phyloP scores from a whole-genome alignment of 176 grass and related monocot species.

The Musa beccarii region DNA sequence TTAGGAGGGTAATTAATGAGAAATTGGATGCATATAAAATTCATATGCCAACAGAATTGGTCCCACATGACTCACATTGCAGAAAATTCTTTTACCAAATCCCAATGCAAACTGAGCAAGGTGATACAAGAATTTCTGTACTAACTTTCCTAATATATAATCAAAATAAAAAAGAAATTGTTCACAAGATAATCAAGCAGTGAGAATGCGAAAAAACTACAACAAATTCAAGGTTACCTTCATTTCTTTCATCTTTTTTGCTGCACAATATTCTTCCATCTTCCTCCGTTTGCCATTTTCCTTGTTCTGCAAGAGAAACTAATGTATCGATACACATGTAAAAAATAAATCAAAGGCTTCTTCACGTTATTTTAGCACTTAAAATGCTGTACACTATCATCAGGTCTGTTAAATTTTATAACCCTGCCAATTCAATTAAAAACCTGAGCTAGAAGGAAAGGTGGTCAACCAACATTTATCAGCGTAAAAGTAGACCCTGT shows the following conservation, averaged over 20 bases:
- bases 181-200: background rate
- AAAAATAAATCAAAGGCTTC: background rate
- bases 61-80: too few species aligned
- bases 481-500: background rate
- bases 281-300: conserved; percentile 14
- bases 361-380: too few species aligned
- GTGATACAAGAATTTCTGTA: background rate
- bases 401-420: too few species aligned
- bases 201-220: background rate
- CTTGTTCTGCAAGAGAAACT: conserved; percentile 3
- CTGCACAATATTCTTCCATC: conserved; percentile 6
- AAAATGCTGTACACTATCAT: too few species aligned
- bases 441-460: background rate
- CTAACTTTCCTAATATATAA: background rate
- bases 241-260: conserved; percentile 9
- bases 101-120: background rate
- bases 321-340: background rate
- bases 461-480: background rate
- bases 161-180: background rate
- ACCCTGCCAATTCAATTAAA: background rate
- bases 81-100: too few species aligned
- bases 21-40: too few species aligned
- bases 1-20: too few species aligned
- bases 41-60: too few species aligned
- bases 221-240: background rate